Evolutionary conservation across 345 rosid species (phyloP).

Genomic region (Chamaenerion angustifolium): DNA sequence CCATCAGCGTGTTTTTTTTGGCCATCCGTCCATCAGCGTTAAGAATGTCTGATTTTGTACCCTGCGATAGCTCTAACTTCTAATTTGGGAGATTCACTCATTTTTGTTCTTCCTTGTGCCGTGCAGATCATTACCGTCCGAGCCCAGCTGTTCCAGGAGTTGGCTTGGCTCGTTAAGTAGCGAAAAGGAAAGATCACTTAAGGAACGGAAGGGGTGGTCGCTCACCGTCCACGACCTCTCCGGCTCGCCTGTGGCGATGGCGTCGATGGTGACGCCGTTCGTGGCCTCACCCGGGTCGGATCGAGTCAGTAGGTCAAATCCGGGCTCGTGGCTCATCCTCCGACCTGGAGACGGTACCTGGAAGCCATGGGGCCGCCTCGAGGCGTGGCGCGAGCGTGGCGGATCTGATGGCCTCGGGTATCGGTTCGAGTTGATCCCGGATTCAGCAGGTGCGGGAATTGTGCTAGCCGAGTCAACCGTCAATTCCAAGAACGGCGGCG

Average conservation of each 20-base stretch:
- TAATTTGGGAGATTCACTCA: no score
- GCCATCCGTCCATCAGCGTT: no score
- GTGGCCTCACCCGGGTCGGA: conserved; percentile 82
- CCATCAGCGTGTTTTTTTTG: no score
- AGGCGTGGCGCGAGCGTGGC: conserved; percentile 93
- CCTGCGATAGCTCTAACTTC: no score
- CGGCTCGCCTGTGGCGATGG: conserved; percentile 78
- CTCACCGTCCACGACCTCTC: conserved; percentile 81
- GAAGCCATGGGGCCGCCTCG: conserved; percentile 91
- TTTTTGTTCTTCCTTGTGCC: neutral
- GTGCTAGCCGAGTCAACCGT: conserved; percentile 61
- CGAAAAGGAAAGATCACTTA: conserved; percentile 56
- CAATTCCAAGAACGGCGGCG: conserved; percentile 58
- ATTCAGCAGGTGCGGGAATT: conserved; percentile 48
- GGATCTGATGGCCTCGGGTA: conserved; percentile 56
- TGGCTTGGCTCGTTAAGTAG: conserved; percentile 85
- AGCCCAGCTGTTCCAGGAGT: conserved; percentile 33
- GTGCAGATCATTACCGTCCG: conserved; percentile 49
- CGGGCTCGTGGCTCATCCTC: conserved; percentile 79
- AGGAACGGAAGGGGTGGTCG: conserved; percentile 88
- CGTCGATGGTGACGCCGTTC: conserved; percentile 75
- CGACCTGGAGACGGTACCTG: conserved; percentile 70
- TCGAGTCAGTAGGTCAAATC: conserved; percentile 82
- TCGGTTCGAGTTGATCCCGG: conserved; percentile 64
- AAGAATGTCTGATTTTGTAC: no score